Evolutionary conservation across 2,329 filamentous ascomycete species (phyloP).

Genomic region (Claviceps lovelessii): DNA sequence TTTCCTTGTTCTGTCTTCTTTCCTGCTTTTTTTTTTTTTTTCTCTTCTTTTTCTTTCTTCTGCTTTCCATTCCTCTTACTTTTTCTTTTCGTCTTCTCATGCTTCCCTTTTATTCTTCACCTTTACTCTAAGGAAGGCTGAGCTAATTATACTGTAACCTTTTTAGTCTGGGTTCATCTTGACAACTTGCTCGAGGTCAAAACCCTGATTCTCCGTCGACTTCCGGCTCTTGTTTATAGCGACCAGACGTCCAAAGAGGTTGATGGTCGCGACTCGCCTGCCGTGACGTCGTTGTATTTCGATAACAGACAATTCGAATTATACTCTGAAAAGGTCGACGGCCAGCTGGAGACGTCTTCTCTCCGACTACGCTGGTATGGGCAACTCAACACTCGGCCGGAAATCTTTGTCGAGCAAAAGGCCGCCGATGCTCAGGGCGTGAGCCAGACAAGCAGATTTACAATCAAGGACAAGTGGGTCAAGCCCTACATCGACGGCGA

Average conservation of each 20-base stretch:
- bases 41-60: no score
- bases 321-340: constrained; percentile 73
- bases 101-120: neutral
- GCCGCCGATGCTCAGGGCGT: constrained; percentile 60
- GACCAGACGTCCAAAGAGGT: constrained; percentile 70
- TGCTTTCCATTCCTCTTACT: no score
- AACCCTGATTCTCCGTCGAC: constrained; percentile 78
- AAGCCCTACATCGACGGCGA: constrained; percentile 73
- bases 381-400: constrained; percentile 60
- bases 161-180: constrained; percentile 78
- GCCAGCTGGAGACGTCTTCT: constrained; percentile 61
- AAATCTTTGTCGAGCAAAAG: constrained; percentile 84
- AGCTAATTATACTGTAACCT: no score
- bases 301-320: constrained; percentile 76
- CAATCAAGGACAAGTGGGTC: constrained; percentile 89
- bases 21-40: no score
- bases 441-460: constrained; percentile 66
- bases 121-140: neutral
- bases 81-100: no score
- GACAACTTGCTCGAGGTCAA: constrained; percentile 96
- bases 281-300: constrained; percentile 91
- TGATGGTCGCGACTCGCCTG: constrained; percentile 70
- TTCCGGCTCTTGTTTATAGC: constrained; percentile 88
- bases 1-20: no score
- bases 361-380: constrained; percentile 86